Evolutionary conservation across 441 rosid genomes (phyloP).

Genomic region (Erodium chrysanthum): DNA sequence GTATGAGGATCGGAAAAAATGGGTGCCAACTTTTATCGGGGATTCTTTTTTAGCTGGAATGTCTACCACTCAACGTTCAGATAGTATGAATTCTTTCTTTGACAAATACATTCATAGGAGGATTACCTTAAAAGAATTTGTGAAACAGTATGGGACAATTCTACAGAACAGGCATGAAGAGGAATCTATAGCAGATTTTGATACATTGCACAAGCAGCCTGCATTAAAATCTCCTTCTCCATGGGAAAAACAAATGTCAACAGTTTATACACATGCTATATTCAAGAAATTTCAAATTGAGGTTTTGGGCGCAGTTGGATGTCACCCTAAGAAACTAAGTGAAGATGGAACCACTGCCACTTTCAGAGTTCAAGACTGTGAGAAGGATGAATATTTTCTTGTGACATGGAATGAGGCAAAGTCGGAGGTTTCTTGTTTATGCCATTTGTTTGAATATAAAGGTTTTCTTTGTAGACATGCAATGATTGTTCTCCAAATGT

Average conservation of each 20-base stretch:
- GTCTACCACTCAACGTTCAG: conserved; percentile 36
- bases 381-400: conserved; percentile 29
- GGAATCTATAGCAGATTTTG: conserved; percentile 40
- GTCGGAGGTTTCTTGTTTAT: conserved; percentile 39
- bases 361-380: conserved; percentile 32
- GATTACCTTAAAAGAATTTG: conserved; percentile 41
- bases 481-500: conserved; percentile 48
- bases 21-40: conserved; percentile 47
- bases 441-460: conserved; percentile 46
- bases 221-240: conserved; percentile 1
- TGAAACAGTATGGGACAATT: conserved; percentile 33
- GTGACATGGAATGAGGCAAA: conserved; percentile 36
- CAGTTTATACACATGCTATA: background rate
- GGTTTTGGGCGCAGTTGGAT: background rate
- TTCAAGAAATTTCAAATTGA: conserved; percentile 3
- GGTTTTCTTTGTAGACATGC: conserved; percentile 64
- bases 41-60: conserved; percentile 44
- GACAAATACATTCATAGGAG: conserved; percentile 37
- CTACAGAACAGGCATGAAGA: conserved; percentile 30
- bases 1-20: conserved; percentile 44
- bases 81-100: conserved; percentile 36
- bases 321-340: background rate
- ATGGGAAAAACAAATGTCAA: conserved; percentile 1
- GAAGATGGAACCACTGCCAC: background rate
- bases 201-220: conserved; percentile 25